Evolutionary conservation across 352 stramenopile species (phyloP).

Genomic region (Aphanomyces cochlioides): DNA sequence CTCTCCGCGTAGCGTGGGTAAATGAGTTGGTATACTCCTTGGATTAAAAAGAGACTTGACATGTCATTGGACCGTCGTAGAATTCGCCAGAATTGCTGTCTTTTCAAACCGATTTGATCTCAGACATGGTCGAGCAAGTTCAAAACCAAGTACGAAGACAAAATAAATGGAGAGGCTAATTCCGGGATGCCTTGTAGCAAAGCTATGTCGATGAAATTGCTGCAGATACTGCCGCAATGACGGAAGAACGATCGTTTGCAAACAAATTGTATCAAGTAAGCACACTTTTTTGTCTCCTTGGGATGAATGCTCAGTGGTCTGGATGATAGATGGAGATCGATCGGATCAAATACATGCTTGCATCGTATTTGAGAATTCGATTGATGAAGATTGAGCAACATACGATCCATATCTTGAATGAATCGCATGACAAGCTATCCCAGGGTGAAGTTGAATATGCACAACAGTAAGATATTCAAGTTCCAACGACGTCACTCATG

Average conservation of each 20-base stretch:
- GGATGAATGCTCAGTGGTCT: not conserved
- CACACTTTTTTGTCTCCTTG: not conserved
- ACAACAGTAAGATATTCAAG: conserved; percentile 48
- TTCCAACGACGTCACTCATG: not conserved
- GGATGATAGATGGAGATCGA: conserved; percentile 77
- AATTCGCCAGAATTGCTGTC: conserved; percentile 73
- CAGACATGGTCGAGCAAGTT: conserved; percentile 80
- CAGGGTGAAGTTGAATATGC: conserved; percentile 70
- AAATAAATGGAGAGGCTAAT: not conserved
- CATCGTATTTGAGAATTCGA: conserved; percentile 74
- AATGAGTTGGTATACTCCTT: conserved; percentile 64
- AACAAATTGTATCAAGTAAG: conserved; percentile 78
- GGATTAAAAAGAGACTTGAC: not conserved
- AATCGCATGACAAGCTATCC: conserved; percentile 56
- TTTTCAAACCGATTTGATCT: conserved; percentile 74
- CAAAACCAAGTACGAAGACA: conserved; percentile 55
- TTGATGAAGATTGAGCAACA: conserved; percentile 82
- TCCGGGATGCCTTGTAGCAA: conserved; percentile 43
- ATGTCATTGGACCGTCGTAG: conserved; percentile 34
- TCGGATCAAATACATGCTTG: conserved; percentile 76
- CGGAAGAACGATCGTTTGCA: conserved; percentile 72
- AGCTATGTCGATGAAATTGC: conserved; percentile 78
- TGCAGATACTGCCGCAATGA: conserved; percentile 56
- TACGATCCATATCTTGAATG: conserved; percentile 53
- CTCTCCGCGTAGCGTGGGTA: conserved; percentile 67